Evolutionary conservation across 805 yeast species (phyloP).

Genomic region (Isabelozyma heimii): DNA sequence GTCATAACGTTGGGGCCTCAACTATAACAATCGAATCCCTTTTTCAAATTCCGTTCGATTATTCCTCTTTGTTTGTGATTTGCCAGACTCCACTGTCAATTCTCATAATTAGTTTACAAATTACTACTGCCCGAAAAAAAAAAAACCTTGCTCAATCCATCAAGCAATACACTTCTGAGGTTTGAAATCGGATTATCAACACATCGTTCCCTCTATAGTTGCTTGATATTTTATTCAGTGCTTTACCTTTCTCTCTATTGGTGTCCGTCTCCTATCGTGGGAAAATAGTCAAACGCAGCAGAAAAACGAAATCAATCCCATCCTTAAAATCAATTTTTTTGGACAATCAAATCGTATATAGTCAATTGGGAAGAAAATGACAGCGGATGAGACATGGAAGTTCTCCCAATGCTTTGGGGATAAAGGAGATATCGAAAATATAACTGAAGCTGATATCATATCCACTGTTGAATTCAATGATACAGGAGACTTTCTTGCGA

Average conservation of each 20-base stretch:
- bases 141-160: background rate
- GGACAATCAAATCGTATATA: too few species aligned
- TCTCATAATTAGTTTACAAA: background rate
- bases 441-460: slow-evolving; percentile 95
- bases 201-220: too few species aligned
- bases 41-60: too few species aligned
- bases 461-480: slow-evolving; percentile 96
- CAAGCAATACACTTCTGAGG: background rate
- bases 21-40: background rate
- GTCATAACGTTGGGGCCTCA: background rate
- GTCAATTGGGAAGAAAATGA: background rate
- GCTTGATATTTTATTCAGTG: too few species aligned
- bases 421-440: slow-evolving; percentile 92
- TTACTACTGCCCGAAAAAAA: background rate
- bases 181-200: too few species aligned
- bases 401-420: slow-evolving; percentile 98
- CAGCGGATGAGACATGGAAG: slow-evolving; percentile 55
- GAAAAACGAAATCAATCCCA: background rate
- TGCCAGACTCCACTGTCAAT: background rate
- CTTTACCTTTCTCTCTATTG: too few species aligned
- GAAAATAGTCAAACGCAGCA: too few species aligned
- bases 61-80: background rate
- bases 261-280: too few species aligned
- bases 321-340: too few species aligned
- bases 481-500: slow-evolving; percentile 92